Evolutionary conservation across 140 eudicot genomes (phyloP), one percentile per base, ranked within the genome.

Genomic region (Ambrosia hybrid): DNA sequence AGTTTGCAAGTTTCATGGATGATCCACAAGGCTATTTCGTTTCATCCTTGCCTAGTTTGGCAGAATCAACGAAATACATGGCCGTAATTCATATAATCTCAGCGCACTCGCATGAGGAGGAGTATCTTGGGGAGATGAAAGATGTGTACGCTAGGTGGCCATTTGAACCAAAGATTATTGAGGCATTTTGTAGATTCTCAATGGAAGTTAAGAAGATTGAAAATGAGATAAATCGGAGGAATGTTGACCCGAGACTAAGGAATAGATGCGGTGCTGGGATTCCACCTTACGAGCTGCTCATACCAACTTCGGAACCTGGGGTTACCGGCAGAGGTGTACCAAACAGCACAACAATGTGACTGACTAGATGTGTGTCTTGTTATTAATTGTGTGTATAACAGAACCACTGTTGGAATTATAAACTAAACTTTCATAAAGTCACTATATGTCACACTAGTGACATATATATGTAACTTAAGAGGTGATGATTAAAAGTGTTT

Each of bases 1-100:
- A 36, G 39, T 3, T 1, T 36, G 39, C 39, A 36, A 36, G 39
- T 36, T 36, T 36, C 39, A 36, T 36, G 39, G 58, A 83, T 0
- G 90, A 91, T 70, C 97, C 96, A 1, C 86, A 91, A 26, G 90
- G 78, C 30, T 91, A 84, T 72, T 91, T 84, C 73, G 79, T 82
- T 6, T 61, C 76, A 6, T 69, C 87, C 0, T 33, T 87, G 58
- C 95, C 95, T 10, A 87, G 88, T 68, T 77, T 87, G 43, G 43
- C 78, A 15, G 85, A 82, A 57, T 45, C 88, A 6, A 80, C 88
- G 3, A 72, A 79, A 76, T 87, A 79, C 72, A 85, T 83, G 81
- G 90, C 90, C 3, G 76, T 87, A 67, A 71, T 87, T 30, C 79
- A 83, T 62, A 70, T 81, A 11, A 74, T 76, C 17, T 86, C 92